phyloP scores from a whole-genome alignment of 2,329 filamentous ascomycete species.

The Aspergillus sp. region DNA sequence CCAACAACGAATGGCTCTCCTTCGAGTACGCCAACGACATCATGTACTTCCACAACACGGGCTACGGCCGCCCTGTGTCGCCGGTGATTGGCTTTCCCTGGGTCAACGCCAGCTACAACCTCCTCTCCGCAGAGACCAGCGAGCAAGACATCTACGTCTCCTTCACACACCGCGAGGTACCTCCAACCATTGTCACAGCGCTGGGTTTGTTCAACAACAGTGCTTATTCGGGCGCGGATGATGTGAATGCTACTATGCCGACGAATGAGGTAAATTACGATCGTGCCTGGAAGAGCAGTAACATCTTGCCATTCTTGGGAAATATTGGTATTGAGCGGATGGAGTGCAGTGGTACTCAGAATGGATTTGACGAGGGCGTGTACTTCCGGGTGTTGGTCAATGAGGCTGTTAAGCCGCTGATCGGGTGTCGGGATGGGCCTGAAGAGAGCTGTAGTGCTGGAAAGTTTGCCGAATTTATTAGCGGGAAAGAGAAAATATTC shows the following conservation, averaged over 20 bases:
- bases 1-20: constrained; percentile 64
- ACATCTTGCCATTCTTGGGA: constrained; percentile 65
- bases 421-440: constrained; percentile 53
- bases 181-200: constrained; percentile 66
- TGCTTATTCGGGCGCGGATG: constrained; percentile 53
- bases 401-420: constrained; percentile 51
- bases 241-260: constrained; percentile 67
- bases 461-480: constrained; percentile 48
- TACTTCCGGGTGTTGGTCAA: constrained; percentile 57
- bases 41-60: constrained; percentile 66
- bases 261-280: constrained; percentile 62
- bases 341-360: constrained; percentile 59
- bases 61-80: constrained; percentile 62
- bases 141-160: constrained; percentile 66
- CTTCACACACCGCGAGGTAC: constrained; percentile 70
- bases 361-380: constrained; percentile 57
- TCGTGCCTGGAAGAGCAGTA: constrained; percentile 64
- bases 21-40: constrained; percentile 68
- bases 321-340: constrained; percentile 69
- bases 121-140: constrained; percentile 44
- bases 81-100: constrained; percentile 66
- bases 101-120: constrained; percentile 62
- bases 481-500: constrained; percentile 39
- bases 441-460: constrained; percentile 52
- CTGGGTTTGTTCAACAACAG: constrained; percentile 72